Conservation (phyloP, 1,284 basidiomycete species). For the Naganishia sp. region DNA sequence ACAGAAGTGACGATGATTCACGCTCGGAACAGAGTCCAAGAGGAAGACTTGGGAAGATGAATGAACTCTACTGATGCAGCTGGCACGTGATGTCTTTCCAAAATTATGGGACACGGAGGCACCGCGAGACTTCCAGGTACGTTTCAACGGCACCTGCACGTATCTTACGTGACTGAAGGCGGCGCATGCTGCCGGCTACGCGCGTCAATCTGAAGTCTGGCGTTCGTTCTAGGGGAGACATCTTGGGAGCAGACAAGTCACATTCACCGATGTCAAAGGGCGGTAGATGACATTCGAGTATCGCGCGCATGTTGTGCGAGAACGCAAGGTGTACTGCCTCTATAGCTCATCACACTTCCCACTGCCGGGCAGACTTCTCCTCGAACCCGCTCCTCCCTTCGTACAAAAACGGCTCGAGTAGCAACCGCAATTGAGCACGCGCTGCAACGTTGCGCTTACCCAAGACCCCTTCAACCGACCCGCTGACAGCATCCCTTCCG, state of each 20-base stretch:
- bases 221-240: too few species aligned
- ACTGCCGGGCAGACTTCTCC: slow-evolving; percentile 26
- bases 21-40: not conserved
- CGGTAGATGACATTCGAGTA: not conserved
- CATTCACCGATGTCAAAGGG: too few species aligned
- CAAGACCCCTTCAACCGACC: slow-evolving; percentile 35
- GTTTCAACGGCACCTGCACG: too few species aligned
- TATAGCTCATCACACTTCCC: slow-evolving; percentile 5
- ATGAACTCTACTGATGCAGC: not conserved
- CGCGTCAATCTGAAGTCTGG: too few species aligned
- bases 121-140: not conserved
- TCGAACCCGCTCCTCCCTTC: slow-evolving; percentile 23
- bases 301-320: too few species aligned
- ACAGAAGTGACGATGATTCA: too few species aligned
- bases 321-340: not conserved
- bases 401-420: slow-evolving; percentile 29
- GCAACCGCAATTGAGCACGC: slow-evolving; percentile 23
- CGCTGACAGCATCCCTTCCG: slow-evolving; percentile 39
- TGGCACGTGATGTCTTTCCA: slow-evolving; percentile 4
- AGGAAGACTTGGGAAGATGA: not conserved
- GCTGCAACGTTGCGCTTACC: slow-evolving; percentile 38
- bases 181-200: too few species aligned
- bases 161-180: too few species aligned
- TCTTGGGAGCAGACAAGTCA: too few species aligned
- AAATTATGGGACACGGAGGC: slow-evolving; percentile 13